Percentiles rank a stretch among this genome's conserved stretches.
Evolutionary conservation across 2,329 filamentous ascomycete genomes (phyloP).

Genomic region (Sarocladium brachiariae): DNA sequence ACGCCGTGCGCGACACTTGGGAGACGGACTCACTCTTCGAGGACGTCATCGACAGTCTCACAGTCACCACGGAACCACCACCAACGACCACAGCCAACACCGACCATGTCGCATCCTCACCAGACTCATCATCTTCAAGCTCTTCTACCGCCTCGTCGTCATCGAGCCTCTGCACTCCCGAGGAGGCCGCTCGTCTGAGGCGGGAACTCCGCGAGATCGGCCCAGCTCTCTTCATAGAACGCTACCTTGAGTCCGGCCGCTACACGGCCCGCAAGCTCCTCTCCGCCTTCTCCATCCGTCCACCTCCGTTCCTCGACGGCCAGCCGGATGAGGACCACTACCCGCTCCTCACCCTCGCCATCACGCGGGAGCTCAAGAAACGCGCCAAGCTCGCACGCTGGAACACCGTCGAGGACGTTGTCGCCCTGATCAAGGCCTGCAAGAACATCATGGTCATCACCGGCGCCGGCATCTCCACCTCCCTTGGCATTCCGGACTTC

Average conservation of each 20-base stretch:
- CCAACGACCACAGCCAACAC: not conserved
- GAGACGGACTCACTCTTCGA: conserved; percentile 59
- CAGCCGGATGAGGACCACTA: conserved; percentile 63
- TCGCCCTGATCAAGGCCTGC: conserved; percentile 63
- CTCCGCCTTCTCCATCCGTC: conserved; percentile 74
- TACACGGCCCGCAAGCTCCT: conserved; percentile 78
- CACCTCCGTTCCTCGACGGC: conserved; percentile 67
- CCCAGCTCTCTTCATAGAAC: conserved; percentile 67
- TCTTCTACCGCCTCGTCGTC: too few species aligned
- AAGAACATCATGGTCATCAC: conserved; percentile 90
- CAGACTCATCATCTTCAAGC: conserved; percentile 18
- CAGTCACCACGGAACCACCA: conserved; percentile 41
- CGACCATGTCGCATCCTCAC: not conserved
- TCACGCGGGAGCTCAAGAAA: conserved; percentile 74
- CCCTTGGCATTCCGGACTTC: conserved; percentile 94
- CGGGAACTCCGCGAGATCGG: conserved; percentile 68
- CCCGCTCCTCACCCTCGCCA: conserved; percentile 65
- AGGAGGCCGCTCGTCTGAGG: conserved; percentile 63
- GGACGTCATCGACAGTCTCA: conserved; percentile 53
- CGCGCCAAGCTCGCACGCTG: conserved; percentile 71
- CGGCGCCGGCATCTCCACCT: conserved; percentile 93
- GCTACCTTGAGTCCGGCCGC: conserved; percentile 60
- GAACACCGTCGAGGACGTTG: conserved; percentile 85
- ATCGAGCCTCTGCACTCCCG: conserved; percentile 53
- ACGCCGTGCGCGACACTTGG: conserved; percentile 49